Conservation (phyloP, 1,284 basidiomycete genomes). For the Veloporphyrellus conicus region DNA sequence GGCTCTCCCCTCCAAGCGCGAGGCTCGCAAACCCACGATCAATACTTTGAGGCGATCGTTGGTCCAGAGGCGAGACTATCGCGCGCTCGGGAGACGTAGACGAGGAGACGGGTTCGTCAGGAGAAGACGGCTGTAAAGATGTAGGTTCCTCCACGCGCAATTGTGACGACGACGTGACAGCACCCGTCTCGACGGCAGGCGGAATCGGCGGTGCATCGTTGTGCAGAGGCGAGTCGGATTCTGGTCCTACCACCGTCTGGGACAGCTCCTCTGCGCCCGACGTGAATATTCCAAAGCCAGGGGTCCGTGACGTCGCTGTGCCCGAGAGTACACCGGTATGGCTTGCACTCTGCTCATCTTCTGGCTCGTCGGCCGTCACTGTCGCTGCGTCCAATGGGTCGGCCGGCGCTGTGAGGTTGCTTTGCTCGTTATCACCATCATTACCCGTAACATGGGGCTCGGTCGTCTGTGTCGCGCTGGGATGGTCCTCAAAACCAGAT, state of each 20-base stretch:
- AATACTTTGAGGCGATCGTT: conserved; percentile 32
- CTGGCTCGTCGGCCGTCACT: conserved; percentile 34
- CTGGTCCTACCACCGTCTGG: conserved; percentile 11
- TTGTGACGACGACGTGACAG: conserved; percentile 2
- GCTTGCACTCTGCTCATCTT: conserved; percentile 33
- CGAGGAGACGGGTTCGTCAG: conserved; percentile 24
- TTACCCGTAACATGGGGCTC: conserved; percentile 23
- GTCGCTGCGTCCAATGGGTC: conserved; percentile 48
- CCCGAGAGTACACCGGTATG: conserved; percentile 23
- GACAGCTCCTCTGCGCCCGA: conserved; percentile 18
- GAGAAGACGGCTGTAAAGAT: conserved; percentile 14
- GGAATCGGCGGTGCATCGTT: conserved; percentile 5
- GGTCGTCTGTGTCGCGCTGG: conserved; percentile 23
- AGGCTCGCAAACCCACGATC: conserved; percentile 56
- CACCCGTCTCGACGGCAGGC: conserved; percentile 10
- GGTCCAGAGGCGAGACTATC: conserved; percentile 54
- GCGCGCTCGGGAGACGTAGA: conserved; percentile 28
- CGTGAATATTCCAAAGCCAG: conserved; percentile 28
- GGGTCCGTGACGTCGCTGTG: conserved; percentile 16
- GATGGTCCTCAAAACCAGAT: conserved; percentile 35
- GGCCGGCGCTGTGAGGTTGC: conserved; percentile 14
- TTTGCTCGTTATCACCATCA: conserved; percentile 16
- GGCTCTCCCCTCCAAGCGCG: conserved; percentile 57
- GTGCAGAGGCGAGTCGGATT: conserved; percentile 6
- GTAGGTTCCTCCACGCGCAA: conserved; percentile 11